A percentile compares a stretch with the other conserved stretches of the same genome.
Evolutionary conservation across 306 rosid species (phyloP).

Genomic region (Benincasa hispida): DNA sequence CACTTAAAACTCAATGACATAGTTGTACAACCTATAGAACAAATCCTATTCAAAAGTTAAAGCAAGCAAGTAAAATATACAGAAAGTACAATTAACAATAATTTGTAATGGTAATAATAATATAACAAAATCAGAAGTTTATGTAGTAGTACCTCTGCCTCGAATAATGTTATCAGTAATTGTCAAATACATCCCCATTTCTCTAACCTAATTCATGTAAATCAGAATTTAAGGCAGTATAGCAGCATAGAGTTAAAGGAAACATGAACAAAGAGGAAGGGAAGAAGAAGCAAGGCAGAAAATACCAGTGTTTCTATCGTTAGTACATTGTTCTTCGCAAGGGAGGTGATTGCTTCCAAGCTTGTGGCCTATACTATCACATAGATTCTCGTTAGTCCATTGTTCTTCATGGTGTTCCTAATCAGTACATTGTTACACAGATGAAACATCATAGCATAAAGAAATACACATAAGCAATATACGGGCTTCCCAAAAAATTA

Average conservation of each 20-base stretch:
- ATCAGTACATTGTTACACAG: not conserved
- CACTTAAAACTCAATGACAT: too few relatives aligned
- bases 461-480: not conserved
- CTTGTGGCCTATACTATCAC: slow-evolving; percentile 44
- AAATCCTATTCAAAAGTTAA: not conserved
- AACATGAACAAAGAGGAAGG: not conserved
- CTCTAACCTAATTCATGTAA: slow-evolving; percentile 39
- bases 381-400: slow-evolving; percentile 11
- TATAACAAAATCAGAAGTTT: slow-evolving; percentile 1
- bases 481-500: not conserved
- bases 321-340: slow-evolving; percentile 40
- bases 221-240: not conserved
- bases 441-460: not conserved
- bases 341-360: slow-evolving; percentile 45
- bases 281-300: not conserved
- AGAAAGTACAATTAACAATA: not conserved
- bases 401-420: not conserved
- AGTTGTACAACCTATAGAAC: too few relatives aligned
- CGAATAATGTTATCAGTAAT: slow-evolving; percentile 55
- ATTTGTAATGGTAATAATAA: not conserved
- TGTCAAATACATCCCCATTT: slow-evolving; percentile 80
- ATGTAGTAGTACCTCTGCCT: slow-evolving; percentile 47
- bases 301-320: slow-evolving; percentile 57
- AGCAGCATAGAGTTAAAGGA: not conserved
- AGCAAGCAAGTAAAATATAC: not conserved